Evolutionary conservation across 768 basidiomycete species (phyloP).

Genomic region (Gautieria morchelliformis): DNA sequence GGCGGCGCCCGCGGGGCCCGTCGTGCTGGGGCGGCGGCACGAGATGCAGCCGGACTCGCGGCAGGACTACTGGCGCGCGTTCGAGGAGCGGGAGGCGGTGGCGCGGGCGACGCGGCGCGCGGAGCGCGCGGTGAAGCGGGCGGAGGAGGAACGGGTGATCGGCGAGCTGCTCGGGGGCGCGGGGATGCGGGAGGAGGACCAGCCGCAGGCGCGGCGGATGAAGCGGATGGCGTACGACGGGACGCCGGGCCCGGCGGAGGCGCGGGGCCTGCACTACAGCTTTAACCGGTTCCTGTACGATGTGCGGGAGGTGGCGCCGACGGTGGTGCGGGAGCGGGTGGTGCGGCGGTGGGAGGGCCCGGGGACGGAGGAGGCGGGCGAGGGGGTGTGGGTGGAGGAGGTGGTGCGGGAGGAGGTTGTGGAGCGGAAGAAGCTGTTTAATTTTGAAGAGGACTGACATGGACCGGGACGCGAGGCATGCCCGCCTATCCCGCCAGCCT

Average conservation of each 20-base stretch:
- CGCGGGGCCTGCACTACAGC: not conserved
- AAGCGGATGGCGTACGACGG: conserved; percentile 8
- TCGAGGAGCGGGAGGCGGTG: not conserved
- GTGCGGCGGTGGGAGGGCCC: not conserved
- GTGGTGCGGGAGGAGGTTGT: not conserved
- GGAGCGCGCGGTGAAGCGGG: not conserved
- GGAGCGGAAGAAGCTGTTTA: conserved; percentile 6
- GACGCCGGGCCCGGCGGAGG: conserved; percentile 1
- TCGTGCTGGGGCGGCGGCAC: not conserved
- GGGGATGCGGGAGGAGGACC: conserved; percentile 8
- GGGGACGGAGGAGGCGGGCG: not conserved
- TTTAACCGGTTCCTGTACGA: conserved; percentile 7
- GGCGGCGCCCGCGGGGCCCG: not conserved
- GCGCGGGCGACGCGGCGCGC: conserved; percentile 1
- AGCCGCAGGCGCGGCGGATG: conserved; percentile 8
- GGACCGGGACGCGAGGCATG: too few species aligned
- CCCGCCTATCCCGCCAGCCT: too few species aligned
- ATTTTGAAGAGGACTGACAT: conserved; percentile 5
- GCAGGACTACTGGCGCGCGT: not conserved
- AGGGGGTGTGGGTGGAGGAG: not conserved
- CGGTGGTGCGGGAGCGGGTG: not conserved
- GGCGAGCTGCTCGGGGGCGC: conserved; percentile 2
- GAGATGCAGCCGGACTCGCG: not conserved
- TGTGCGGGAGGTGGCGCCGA: not conserved
- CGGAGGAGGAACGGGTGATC: conserved; percentile 6